Evolutionary conservation across 805 yeast species (phyloP).

Genomic region (Wickerhamomyces xylosicus): DNA sequence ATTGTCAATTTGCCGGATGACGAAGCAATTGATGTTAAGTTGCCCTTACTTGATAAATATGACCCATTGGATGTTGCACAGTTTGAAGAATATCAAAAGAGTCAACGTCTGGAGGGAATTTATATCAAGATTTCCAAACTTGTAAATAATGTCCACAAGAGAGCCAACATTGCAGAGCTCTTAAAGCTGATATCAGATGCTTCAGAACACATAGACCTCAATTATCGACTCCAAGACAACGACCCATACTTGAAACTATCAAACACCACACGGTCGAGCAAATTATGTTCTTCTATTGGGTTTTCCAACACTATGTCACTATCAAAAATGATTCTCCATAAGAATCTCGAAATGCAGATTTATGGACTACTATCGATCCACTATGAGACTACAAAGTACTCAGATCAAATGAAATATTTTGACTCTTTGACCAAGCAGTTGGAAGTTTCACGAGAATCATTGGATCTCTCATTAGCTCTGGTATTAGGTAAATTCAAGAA

Average conservation of each 20-base stretch:
- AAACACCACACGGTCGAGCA: not conserved
- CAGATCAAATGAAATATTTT: not conserved
- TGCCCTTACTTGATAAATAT: slow-evolving; percentile 6
- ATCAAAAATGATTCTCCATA: not conserved
- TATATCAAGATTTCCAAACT: slow-evolving; percentile 4
- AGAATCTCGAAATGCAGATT: not conserved
- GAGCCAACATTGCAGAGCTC: not conserved
- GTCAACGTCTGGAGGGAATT: slow-evolving; percentile 1
- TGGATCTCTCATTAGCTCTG: not conserved
- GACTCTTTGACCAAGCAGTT: not conserved
- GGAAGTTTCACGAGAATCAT: not conserved
- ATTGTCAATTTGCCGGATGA: slow-evolving; percentile 7
- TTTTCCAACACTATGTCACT: not conserved
- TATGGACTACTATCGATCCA: not conserved
- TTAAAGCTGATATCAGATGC: not conserved
- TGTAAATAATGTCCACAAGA: slow-evolving; percentile 7
- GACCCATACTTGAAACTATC: not conserved
- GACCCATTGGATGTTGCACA: slow-evolving; percentile 9
- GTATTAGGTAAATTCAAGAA: not conserved
- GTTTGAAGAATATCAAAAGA: slow-evolving; percentile 4
- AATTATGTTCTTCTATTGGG: not conserved
- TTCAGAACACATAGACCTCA: no score
- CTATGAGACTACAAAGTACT: not conserved
- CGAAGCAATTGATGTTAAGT: slow-evolving; percentile 6
- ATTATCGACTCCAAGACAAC: not conserved